phyloP scores from a whole-genome alignment of 371 early-diverging fungal species.

The Mucor racemosus region DNA sequence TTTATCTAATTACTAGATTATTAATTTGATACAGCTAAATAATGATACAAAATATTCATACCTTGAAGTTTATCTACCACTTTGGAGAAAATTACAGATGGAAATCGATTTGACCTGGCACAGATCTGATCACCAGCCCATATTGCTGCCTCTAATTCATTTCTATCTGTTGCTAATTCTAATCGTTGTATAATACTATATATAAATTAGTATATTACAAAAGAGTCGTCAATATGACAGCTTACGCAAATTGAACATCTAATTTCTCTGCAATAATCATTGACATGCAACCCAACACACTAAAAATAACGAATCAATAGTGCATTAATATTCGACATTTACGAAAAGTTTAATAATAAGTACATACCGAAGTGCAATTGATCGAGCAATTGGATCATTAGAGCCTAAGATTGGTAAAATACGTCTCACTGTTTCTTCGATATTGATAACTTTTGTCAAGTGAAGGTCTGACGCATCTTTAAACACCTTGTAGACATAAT shows the following conservation, averaged over 20 bases:
- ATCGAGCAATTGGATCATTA: slow-evolving; percentile 60
- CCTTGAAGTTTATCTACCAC: slow-evolving; percentile 37
- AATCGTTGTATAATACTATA: slow-evolving; percentile 47
- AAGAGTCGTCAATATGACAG: background rate
- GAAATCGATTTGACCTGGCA: slow-evolving; percentile 54
- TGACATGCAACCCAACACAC: slow-evolving; percentile 63
- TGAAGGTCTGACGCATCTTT: slow-evolving; percentile 52
- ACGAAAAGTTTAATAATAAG: no score
- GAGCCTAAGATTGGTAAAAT: slow-evolving; percentile 56
- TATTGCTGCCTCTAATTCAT: slow-evolving; percentile 61
- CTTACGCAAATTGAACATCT: slow-evolving; percentile 65
- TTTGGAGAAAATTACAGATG: slow-evolving; percentile 51
- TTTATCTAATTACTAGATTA: slow-evolving; percentile 11
- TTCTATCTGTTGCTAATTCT: slow-evolving; percentile 51
- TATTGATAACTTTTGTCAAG: slow-evolving; percentile 57
- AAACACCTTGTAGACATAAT: slow-evolving; percentile 61
- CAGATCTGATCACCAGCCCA: slow-evolving; percentile 64
- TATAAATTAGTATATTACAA: background rate
- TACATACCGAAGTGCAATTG: slow-evolving; percentile 58
- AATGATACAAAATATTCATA: slow-evolving; percentile 1
- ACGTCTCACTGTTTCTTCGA: slow-evolving; percentile 58
- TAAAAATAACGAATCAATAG: slow-evolving; percentile 12
- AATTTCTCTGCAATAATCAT: slow-evolving; percentile 57
- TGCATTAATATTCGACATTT: no score
- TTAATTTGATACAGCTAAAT: background rate